Percentiles rank a stretch among this genome's conserved stretches.
These are phyloP conservation scores for Botrytis squamosa DNA, from an alignment of 2,329 filamentous ascomycete species.

Conservation along the genomic window DNA sequence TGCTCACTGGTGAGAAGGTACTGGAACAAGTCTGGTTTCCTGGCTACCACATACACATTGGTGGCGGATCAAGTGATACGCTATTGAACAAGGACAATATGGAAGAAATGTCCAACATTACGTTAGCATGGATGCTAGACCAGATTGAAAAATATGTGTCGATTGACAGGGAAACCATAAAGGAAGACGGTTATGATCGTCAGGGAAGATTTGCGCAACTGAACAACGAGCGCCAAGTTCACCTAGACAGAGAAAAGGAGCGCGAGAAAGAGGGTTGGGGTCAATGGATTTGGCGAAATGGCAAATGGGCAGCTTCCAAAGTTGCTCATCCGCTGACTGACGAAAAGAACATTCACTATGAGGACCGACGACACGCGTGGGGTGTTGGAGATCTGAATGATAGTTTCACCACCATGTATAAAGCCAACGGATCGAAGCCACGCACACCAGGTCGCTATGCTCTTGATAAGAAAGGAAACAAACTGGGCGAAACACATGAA, in stretches of 20 bases:
- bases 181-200: not conserved
- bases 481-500: not conserved
- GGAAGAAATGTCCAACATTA: constrained; percentile 22
- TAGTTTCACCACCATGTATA: not conserved
- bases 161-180: constrained; percentile 1
- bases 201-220: not conserved
- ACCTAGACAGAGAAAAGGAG: not conserved
- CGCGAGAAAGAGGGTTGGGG: not conserved
- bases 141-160: constrained; percentile 8
- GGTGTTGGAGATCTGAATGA: not conserved
- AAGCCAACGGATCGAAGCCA: not conserved
- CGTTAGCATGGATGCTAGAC: constrained; percentile 30
- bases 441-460: constrained; percentile 10
- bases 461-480: not conserved
- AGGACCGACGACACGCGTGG: not conserved
- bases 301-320: not conserved
- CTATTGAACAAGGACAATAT: constrained; percentile 16
- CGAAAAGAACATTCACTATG: not conserved
- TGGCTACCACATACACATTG: constrained; percentile 29
- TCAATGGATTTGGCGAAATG: not conserved
- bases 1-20: not conserved
- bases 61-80: constrained; percentile 23
- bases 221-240: not conserved
- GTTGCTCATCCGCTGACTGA: not conserved
- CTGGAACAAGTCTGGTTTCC: constrained; percentile 33